These are phyloP conservation scores for Lipomyces orientalis DNA, from an alignment of 805 yeast species.

Conservation along the genomic window DNA sequence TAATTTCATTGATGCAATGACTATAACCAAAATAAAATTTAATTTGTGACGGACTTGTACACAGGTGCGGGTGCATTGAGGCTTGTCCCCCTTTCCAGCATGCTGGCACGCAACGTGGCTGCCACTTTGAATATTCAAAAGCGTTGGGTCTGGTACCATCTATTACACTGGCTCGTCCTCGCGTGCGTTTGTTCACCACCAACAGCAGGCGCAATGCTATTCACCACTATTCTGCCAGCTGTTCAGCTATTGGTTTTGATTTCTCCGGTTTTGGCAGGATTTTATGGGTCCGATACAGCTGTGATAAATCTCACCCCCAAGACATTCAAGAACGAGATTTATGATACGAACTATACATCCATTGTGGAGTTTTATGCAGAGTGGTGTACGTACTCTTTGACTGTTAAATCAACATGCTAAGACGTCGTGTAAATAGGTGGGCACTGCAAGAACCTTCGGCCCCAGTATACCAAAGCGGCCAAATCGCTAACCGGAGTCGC, in stretches of 20 bases:
- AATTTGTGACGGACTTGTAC: too few species aligned
- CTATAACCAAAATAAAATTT: too few species aligned
- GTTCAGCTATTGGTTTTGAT: background rate
- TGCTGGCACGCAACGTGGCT: too few species aligned
- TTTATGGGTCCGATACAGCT: constrained; percentile 51
- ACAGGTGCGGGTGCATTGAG: too few species aligned
- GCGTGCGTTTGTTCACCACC: too few species aligned
- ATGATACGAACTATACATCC: constrained; percentile 74
- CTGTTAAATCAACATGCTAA: background rate
- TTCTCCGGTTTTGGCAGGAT: constrained; percentile 30
- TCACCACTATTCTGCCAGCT: background rate
- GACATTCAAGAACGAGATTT: constrained; percentile 70
- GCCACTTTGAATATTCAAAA: too few species aligned
- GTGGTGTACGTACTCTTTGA: constrained; percentile 56
- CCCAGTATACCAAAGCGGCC: constrained; percentile 69
- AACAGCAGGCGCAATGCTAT: background rate
- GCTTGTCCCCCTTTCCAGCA: too few species aligned
- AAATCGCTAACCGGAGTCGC: constrained; percentile 56
- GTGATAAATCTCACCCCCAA: constrained; percentile 61
- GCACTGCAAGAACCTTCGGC: constrained; percentile 76
- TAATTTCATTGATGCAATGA: too few species aligned
- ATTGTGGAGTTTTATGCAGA: constrained; percentile 94
- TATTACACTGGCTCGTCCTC: too few species aligned
- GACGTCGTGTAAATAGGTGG: constrained; percentile 57
- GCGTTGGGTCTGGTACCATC: background rate